These are phyloP conservation scores for Urostyla sp. DNA, from an alignment of 73 alveolate genomes.

Conservation along the genomic window DNA sequence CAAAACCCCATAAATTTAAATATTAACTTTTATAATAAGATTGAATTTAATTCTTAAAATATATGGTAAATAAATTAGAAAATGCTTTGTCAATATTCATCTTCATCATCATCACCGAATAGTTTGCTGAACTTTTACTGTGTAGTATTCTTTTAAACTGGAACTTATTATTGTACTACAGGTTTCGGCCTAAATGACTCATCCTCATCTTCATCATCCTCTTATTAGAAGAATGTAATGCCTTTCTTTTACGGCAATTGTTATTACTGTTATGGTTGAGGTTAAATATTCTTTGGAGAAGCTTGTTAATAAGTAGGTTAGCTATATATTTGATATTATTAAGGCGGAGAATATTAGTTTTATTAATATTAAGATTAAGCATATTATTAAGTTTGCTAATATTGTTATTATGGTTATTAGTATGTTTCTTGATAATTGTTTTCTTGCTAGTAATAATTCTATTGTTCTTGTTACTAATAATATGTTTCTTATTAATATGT, in stretches of 20 bases:
- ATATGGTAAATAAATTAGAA: too few species aligned
- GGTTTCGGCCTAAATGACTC: neutral
- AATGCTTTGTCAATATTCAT: constrained; percentile 3
- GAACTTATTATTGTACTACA: neutral
- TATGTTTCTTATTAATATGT: too few species aligned
- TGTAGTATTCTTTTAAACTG: neutral
- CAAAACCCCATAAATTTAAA: neutral
- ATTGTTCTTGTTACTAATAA: too few species aligned
- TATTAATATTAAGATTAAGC: neutral
- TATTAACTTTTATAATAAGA: too few species aligned
- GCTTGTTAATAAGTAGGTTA: neutral
- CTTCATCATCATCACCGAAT: constrained; percentile 40
- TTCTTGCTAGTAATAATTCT: too few species aligned
- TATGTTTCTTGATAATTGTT: too few species aligned
- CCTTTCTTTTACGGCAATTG: neutral
- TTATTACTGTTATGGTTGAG: neutral
- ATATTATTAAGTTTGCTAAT: neutral
- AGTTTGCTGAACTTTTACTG: constrained; percentile 34
- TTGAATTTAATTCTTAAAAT: neutral
- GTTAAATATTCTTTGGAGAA: neutral
- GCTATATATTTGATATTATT: constrained; percentile 3
- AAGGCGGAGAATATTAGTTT: constrained; percentile 18
- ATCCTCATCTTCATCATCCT: constrained; percentile 33
- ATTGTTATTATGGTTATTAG: neutral
- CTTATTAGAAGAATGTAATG: neutral